Evolutionary conservation across 306 rosid species (phyloP).

Genomic region (Carpinus viminea): DNA sequence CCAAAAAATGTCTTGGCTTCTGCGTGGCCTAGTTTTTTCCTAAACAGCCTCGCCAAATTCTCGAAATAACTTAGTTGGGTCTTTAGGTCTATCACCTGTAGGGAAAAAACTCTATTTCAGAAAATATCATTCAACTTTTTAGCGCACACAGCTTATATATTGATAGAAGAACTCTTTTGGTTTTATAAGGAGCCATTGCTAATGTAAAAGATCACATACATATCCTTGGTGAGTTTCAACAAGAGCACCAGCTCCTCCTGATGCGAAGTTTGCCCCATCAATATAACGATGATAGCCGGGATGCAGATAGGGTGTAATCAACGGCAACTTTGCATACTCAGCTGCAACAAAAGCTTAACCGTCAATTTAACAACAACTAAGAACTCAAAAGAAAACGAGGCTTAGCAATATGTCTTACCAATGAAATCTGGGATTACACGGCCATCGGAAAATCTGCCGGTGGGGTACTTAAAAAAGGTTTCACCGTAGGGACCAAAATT

Average conservation of each 20-base stretch:
- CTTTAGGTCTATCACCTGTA: constrained; percentile 22
- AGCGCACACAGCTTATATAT: background rate
- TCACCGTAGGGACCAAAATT: constrained; percentile 42
- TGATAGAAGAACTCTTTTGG: too few species aligned
- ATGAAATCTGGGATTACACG: constrained; percentile 46
- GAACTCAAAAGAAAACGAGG: background rate
- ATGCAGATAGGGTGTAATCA: constrained; percentile 49
- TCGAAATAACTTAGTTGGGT: constrained; percentile 48
- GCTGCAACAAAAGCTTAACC: constrained; percentile 39
- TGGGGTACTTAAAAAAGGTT: constrained; percentile 37
- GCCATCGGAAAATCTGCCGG: constrained; percentile 47
- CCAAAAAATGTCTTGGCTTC: constrained; percentile 35
- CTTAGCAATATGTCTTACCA: constrained; percentile 13
- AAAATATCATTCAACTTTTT: background rate
- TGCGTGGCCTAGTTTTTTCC: constrained; percentile 29
- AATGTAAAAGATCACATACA: constrained; percentile 24
- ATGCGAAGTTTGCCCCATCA: constrained; percentile 66
- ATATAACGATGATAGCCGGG: constrained; percentile 35
- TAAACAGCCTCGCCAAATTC: constrained; percentile 31
- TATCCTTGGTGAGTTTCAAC: constrained; percentile 44
- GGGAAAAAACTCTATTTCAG: background rate
- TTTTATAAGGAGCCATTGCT: background rate
- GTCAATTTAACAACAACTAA: background rate
- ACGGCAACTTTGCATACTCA: constrained; percentile 54
- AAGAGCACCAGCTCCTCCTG: constrained; percentile 71